Evolutionary conservation across 345 rosid species (phyloP), one percentile per base, ranked within the genome.

Genomic region (Boechera divaricarpa): DNA sequence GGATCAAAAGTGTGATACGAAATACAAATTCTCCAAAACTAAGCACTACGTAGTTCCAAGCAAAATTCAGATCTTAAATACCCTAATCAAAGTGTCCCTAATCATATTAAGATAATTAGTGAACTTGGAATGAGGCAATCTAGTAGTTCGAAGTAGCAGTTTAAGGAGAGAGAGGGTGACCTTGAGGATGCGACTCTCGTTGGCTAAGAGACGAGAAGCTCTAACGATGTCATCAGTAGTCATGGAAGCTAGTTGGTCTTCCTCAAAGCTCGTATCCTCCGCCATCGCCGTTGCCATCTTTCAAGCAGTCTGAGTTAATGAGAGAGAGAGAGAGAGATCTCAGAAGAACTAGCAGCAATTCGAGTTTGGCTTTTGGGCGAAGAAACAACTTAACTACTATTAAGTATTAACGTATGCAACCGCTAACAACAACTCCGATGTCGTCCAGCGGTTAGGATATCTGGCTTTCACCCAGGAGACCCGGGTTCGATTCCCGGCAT

Each of bases 381-480:
- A 47, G 69, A 32, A 65, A 64, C 29, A 9, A 18, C 31, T 21
- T 21, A 21, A 21, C 24, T 21, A 21, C 1, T 21, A 21, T 1
- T 1, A 21, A 21, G 1, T 21, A 21, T 21, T 21, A 21, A 21
- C 24, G 24, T 21, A 21, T 31, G 32, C 5, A 31, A 31, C 2
- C 0, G 32, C 0, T 39, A 10, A 2, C 44, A 41, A 41, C 5
- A 10, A 3, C 0, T 75, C 92, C 91, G 83, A 82, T 90, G 91
- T 90, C 90, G 98, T 90, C 96, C 92, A 93, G 89, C 87, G 98
- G 97, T 86, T 83, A 93, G 97, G 94, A 90, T 91, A 48, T 85
- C 91, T 90, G 96, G 94, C 94, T 93, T 91, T 91, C 94, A 90
- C 94, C 97, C 96, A 89, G 92, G 94, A 82, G 91, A 88, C 96